These are phyloP conservation scores for Myxozyma lipomycoides DNA, from an alignment of 805 yeast genomes.

Conservation along the genomic window DNA sequence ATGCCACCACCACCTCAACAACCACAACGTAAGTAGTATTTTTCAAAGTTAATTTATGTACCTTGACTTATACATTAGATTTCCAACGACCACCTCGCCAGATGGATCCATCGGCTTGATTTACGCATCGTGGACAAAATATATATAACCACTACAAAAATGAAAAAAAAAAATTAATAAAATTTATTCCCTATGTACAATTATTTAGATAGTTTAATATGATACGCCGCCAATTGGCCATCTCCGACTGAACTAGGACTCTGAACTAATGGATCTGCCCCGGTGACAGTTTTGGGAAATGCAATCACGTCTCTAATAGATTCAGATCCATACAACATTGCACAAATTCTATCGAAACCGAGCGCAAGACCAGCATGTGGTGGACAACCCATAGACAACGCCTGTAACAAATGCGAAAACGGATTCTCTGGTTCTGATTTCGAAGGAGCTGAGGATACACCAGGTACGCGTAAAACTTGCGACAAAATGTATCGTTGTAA, in stretches of 20 bases:
- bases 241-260: constrained; percentile 69
- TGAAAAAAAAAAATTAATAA: too few relatives aligned
- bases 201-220: too few relatives aligned
- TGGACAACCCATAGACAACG: constrained; percentile 88
- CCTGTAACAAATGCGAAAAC: constrained; percentile 82
- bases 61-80: too few relatives aligned
- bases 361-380: constrained; percentile 98
- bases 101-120: too few relatives aligned
- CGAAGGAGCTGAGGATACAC: constrained; percentile 14
- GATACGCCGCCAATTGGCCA: constrained; percentile 52
- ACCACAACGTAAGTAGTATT: too few relatives aligned
- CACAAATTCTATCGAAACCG: constrained; percentile 90
- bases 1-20: neutral
- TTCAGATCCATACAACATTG: constrained; percentile 73
- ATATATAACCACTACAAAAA: neutral
- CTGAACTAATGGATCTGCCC: constrained; percentile 81
- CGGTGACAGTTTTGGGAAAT: constrained; percentile 88
- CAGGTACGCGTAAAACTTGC: constrained; percentile 53
- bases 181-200: too few relatives aligned
- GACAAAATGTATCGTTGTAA: constrained; percentile 72
- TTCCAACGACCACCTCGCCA: too few relatives aligned
- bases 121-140: too few relatives aligned
- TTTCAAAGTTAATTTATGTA: too few relatives aligned
- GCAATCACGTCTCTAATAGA: constrained; percentile 92
- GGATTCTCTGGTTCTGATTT: constrained; percentile 49